Conservation (phyloP, 345 rosid species). For the Lagerstroemia speciosa region DNA sequence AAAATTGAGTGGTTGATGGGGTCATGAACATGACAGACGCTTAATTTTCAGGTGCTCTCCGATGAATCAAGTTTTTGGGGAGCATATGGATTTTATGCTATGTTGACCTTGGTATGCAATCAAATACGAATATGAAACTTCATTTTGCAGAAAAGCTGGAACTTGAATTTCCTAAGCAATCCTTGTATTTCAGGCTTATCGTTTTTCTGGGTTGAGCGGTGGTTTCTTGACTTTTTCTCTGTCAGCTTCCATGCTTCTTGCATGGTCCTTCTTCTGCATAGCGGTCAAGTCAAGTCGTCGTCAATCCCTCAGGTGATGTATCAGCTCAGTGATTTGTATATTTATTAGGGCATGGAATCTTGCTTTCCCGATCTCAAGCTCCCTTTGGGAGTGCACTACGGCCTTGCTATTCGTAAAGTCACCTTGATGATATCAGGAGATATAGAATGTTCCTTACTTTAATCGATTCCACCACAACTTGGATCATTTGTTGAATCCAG, state of each 20-base stretch:
- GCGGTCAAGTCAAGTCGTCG: slow-evolving; percentile 37
- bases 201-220: slow-evolving; percentile 71
- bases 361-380: too few species aligned
- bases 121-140: background rate
- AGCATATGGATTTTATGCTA: slow-evolving; percentile 79
- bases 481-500: too few species aligned
- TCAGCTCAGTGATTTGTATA: background rate
- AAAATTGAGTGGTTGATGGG: background rate
- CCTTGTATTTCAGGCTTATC: slow-evolving; percentile 54
- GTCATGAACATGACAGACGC: background rate
- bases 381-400: too few species aligned
- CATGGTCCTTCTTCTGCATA: slow-evolving; percentile 57
- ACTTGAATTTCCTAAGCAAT: slow-evolving; percentile 20
- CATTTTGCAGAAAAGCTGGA: background rate
- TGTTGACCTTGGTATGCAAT: slow-evolving; percentile 53
- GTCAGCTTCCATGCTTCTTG: slow-evolving; percentile 61
- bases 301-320: slow-evolving; percentile 46
- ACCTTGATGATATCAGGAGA: background rate
- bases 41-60: slow-evolving; percentile 48
- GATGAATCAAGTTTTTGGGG: slow-evolving; percentile 97
- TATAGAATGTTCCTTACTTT: background rate
- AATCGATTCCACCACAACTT: background rate
- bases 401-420: background rate
- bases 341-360: too few species aligned
- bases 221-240: slow-evolving; percentile 67